Evolutionary conservation across 345 rosid species (phyloP).

Genomic region (Erysimum cheiranthoides): DNA sequence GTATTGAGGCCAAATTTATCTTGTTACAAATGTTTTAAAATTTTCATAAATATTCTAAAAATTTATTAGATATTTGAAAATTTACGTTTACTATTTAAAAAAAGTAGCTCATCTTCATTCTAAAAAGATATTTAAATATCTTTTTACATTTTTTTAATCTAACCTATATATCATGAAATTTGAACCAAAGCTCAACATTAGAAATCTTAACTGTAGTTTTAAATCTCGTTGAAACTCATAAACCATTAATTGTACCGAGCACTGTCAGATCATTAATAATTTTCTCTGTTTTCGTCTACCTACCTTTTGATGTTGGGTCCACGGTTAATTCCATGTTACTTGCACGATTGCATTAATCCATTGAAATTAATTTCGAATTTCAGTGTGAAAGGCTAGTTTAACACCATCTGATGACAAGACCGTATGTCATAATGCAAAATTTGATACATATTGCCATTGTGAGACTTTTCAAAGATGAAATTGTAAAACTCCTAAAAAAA

Average conservation of each 20-base stretch:
- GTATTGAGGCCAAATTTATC: too few relatives aligned
- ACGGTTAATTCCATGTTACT: background rate
- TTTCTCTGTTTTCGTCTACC: background rate
- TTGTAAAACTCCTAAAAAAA: background rate
- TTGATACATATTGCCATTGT: background rate
- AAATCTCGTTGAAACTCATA: too few relatives aligned
- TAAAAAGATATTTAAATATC: too few relatives aligned
- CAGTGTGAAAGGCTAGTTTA: background rate
- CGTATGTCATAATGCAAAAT: background rate
- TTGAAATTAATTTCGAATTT: background rate
- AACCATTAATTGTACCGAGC: background rate
- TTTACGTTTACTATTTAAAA: too few relatives aligned
- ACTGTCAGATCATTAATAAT: background rate
- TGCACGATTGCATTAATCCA: background rate
- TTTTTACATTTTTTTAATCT: too few relatives aligned
- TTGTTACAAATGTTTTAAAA: too few relatives aligned
- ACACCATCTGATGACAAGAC: background rate
- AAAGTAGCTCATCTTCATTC: too few relatives aligned
- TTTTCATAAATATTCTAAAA: too few relatives aligned
- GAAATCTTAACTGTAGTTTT: too few relatives aligned
- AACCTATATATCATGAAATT: too few relatives aligned
- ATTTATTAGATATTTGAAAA: too few relatives aligned
- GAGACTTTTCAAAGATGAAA: background rate
- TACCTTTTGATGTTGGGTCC: background rate
- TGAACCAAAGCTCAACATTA: too few relatives aligned